Evolutionary conservation across 176 grass and related monocot species (phyloP), one percentile per base, ranked within the genome.

Genomic region (Carex kokanica): DNA sequence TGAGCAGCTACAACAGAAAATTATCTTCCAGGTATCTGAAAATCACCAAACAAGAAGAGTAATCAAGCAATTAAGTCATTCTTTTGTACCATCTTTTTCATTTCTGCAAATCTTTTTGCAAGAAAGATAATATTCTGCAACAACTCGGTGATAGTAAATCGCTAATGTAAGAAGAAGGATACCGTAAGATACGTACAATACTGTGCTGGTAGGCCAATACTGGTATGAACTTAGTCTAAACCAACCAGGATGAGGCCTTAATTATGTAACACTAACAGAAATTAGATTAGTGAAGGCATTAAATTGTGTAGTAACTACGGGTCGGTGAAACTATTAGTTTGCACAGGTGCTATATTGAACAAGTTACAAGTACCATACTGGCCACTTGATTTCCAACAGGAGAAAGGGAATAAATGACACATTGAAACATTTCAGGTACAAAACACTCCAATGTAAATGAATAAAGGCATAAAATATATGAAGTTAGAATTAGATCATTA

Each of bases 381-480:
- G 66, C 5, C 25, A 68, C 6, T 38, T 32, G 40, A 6, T 65
- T 65, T 34, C 16, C 0, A 15, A 34, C 64, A 17, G 3, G 29
- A 67, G 64, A 34, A 66, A 65, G 12, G 31, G 13, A 16, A 17
- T 8, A 34, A 5, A 67, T 34, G 6, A 67, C 64, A 67, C 45
- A 8, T 43, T 12, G 45, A 47, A 9, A 47, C 41, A 74, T 14
- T 77, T 32, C 24, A 29, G 47, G 73, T 77, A 32, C 49, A 29
- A 77, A 31, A 7, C 24, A 16, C 0, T 16, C 21, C 71, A 75
- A 75, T 53, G 45, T 21, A 75, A 54, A 52, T 27, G 7, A 23
- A 64, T 11, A 84, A 84, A 27, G 17, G 60, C 9, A 80, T n/a
- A 75, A 77, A 49, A 66, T 83, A 63, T 38, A 63, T 9, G 56